Percentiles rank a stretch among this genome's conserved stretches.
Evolutionary conservation across 805 yeast species (phyloP).

Genomic region (Wickerhamiella alocasiicola): DNA sequence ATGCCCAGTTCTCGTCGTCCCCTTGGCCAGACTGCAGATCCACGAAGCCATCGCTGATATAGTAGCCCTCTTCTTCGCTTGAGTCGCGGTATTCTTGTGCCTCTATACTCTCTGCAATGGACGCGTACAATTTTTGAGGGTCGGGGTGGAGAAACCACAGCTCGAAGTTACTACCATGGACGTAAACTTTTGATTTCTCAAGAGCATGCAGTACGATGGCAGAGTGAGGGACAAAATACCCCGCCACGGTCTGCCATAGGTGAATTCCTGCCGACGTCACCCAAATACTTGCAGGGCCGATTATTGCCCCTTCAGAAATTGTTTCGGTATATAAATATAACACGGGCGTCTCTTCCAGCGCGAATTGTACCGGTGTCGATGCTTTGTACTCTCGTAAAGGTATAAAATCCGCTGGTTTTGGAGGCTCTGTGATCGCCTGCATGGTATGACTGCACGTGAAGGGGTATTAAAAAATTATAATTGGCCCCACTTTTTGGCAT

Average conservation of each 20-base stretch:
- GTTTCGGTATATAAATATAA: conserved; percentile 17
- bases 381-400: conserved; percentile 24
- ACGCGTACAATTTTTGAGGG: conserved; percentile 3
- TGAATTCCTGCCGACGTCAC: conserved; percentile 22
- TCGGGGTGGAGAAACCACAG: conserved; percentile 2
- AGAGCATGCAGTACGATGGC: conserved; percentile 23
- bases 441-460: too few relatives aligned
- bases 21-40: conserved; percentile 13
- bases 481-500: too few relatives aligned
- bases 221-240: conserved; percentile 19
- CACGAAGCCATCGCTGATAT: conserved; percentile 1
- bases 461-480: too few relatives aligned
- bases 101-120: conserved; percentile 10
- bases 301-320: conserved; percentile 7
- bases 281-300: conserved; percentile 15
- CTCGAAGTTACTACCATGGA: conserved; percentile 17
- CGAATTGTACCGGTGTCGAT: conserved; percentile 26
- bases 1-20: conserved; percentile 12
- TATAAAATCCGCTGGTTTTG: conserved; percentile 20
- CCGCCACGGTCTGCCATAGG: conserved; percentile 20
- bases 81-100: neutral
- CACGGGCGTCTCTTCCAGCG: conserved; percentile 26
- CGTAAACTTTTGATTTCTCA: conserved; percentile 16
- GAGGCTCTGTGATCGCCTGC: conserved; percentile 15
- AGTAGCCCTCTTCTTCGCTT: conserved; percentile 2